Evolutionary conservation across 345 rosid genomes (phyloP), one percentile per base, ranked within the genome.

Genomic region (Populus alba): DNA sequence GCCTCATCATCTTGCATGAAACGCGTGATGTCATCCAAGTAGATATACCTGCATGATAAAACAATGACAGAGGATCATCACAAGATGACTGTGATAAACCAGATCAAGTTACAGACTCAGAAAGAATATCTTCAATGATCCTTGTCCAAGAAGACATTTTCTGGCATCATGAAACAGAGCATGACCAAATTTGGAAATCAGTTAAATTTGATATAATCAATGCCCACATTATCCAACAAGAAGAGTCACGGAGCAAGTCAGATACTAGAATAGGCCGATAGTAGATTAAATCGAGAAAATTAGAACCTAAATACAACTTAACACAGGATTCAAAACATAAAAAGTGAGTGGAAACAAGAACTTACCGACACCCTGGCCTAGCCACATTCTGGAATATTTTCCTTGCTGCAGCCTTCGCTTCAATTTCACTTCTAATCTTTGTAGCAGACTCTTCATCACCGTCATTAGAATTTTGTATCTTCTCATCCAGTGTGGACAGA

Each of bases 1-100:
- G 85, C 85, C 80, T 83, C 85, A 29, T 79, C 82, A 43, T 83
- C 82, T 73, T 5, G 74, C 85, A 79, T 83, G 77, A 83, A 83
- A 22, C 85, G 82, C 82, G 68, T 57, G 27, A 83, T 67, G 51
- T 79, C 85, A 25, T 79, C 80, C 31, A 75, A 47, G 68, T 83
- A 72, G 74, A 83, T 83, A 39, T 33, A 72, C 66, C 85, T 83
- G 68, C 23, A 37, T 10, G 53, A 16, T 3, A 73, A 53, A 39
- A 37, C 15, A 22, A 35, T 33, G 39, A 62, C 62, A 37, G 15
- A 9, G 37, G 15, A 13, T 39, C 51, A 76, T 17, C 10, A 25
- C n/a, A 7, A 39, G 35, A 8, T 12, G 65, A 59, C 8, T 59
- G 27, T 10, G 37, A 70, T 20, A n/a, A 69, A 27, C 38, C 10